Conservation (phyloP, 2,329 filamentous ascomycete species). For the Diaporthe longicolla region DNA sequence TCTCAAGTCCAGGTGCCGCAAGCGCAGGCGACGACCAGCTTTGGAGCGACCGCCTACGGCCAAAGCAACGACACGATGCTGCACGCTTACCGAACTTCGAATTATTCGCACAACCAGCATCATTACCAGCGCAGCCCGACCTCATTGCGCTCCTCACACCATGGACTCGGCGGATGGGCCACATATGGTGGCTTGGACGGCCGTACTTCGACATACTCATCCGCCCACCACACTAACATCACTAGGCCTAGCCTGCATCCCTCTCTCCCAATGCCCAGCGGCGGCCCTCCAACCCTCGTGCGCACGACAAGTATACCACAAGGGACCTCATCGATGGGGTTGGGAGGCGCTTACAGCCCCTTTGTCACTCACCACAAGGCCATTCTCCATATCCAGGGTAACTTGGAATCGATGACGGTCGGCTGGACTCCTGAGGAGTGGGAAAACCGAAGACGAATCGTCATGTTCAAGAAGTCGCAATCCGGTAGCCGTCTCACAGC, state of each 20-base stretch:
- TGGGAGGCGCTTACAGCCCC: slow-evolving; percentile 73
- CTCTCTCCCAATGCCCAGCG: slow-evolving; percentile 60
- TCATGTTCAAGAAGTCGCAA: slow-evolving; percentile 89
- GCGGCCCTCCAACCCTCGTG: slow-evolving; percentile 62
- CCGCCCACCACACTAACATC: slow-evolving; percentile 60
- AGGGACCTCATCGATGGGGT: slow-evolving; percentile 52
- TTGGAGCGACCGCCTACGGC: slow-evolving; percentile 52
- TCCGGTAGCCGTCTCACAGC: slow-evolving; percentile 84
- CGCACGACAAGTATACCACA: slow-evolving; percentile 69
- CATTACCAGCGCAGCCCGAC: slow-evolving; percentile 43
- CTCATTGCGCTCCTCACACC: slow-evolving; percentile 48
- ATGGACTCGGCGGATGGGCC: slow-evolving; percentile 47
- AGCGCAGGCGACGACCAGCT: slow-evolving; percentile 41
- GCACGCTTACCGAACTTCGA: slow-evolving; percentile 66
- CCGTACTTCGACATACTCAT: slow-evolving; percentile 58
- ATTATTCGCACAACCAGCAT: slow-evolving; percentile 55
- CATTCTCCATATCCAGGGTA: slow-evolving; percentile 85
- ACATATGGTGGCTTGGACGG: slow-evolving; percentile 56
- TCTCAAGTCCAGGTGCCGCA: slow-evolving; percentile 52
- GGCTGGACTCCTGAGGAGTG: slow-evolving; percentile 88
- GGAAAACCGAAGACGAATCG: slow-evolving; percentile 83
- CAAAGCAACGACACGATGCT: slow-evolving; percentile 67
- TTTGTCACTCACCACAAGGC: slow-evolving; percentile 82
- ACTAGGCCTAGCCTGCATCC: slow-evolving; percentile 63
- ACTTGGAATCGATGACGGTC: slow-evolving; percentile 86